These are phyloP conservation scores for Coprinopsis sp. DNA, from an alignment of 768 basidiomycete species.

Conservation along the genomic window DNA sequence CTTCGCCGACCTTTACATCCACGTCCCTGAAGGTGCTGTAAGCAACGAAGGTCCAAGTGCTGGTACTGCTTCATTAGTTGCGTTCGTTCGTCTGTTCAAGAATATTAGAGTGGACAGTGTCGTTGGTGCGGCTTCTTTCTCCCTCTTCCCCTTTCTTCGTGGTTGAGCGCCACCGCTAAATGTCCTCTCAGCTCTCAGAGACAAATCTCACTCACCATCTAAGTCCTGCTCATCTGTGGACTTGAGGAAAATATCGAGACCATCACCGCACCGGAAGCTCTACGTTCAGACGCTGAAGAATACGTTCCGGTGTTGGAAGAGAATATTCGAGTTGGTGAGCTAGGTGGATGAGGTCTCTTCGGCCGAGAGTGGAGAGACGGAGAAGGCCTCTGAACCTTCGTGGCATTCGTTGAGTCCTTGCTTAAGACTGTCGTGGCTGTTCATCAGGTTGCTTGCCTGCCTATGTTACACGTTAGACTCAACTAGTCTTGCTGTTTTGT, in stretches of 20 bases:
- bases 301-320: constrained; percentile 92
- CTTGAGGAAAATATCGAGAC: constrained; percentile 97
- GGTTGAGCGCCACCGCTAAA: neutral
- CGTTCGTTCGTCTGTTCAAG: constrained; percentile 89
- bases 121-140: constrained; percentile 60
- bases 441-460: too few relatives aligned
- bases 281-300: constrained; percentile 92
- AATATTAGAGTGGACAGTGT: constrained; percentile 79
- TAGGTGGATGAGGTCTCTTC: too few relatives aligned
- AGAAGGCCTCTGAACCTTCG: too few relatives aligned
- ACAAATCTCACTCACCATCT: constrained; percentile 93
- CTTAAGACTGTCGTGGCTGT: too few relatives aligned
- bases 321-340: constrained; percentile 38
- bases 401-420: too few relatives aligned
- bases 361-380: too few relatives aligned
- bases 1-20: constrained; percentile 76
- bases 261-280: constrained; percentile 80
- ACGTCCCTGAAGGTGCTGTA: constrained; percentile 89
- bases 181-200: constrained; percentile 78
- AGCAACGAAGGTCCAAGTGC: constrained; percentile 97
- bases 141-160: neutral
- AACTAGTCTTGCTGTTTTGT: too few relatives aligned
- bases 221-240: constrained; percentile 94
- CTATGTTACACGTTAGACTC: too few relatives aligned
- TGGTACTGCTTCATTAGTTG: constrained; percentile 88